Evolutionary conservation across 2,329 filamentous ascomycete species (phyloP), one percentile per base, ranked within the genome.

Genomic region (Canariomyces notabilis): DNA sequence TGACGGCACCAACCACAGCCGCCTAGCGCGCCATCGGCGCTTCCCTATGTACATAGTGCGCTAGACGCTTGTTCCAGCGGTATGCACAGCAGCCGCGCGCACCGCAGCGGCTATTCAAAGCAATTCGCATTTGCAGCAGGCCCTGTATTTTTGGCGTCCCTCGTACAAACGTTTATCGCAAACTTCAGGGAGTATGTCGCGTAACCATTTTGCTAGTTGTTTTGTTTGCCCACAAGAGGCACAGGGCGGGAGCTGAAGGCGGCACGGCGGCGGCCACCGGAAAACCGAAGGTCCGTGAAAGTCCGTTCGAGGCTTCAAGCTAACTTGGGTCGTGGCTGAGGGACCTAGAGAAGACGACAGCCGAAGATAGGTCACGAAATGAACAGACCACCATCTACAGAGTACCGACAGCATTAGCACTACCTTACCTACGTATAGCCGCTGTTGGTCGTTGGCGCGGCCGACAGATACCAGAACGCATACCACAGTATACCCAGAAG

Each of bases 181-280:
- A n/a, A n/a, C n/a, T n/a, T n/a, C n/a, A n/a, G n/a, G 8, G 26
- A 29, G 26, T 12, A 29, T 29, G 14, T 29, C 9, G n/a, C n/a
- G n/a, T n/a, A n/a, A n/a, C n/a, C n/a, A n/a, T n/a, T 7, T 19
- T 32, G 12, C 39, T 16, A 20, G 20, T 11, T 32, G 31, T 20
- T 35, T 19, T 23, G 48, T 39, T 42, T 47, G 48, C 44, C 41
- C 14, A 33, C 18, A 20, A 14, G 34, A 29, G 35, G 43, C 48
- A 36, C 19, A 16, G 46, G n/a, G 40, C 34, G 46, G 52, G 41
- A 49, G 46, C 34, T 50, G 46, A 48, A 46, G 49, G 52, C 41
- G 52, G 52, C 52, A 46, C 51, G 50, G 51, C 42, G 44, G 26
- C 26, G 26, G 26, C 38, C 22, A 31, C 41, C 22, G 19, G 34